A percentile compares a stretch with the other conserved stretches of the same genome.
Evolutionary conservation across 768 basidiomycete genomes (phyloP).

Genomic region (Russula sp.): DNA sequence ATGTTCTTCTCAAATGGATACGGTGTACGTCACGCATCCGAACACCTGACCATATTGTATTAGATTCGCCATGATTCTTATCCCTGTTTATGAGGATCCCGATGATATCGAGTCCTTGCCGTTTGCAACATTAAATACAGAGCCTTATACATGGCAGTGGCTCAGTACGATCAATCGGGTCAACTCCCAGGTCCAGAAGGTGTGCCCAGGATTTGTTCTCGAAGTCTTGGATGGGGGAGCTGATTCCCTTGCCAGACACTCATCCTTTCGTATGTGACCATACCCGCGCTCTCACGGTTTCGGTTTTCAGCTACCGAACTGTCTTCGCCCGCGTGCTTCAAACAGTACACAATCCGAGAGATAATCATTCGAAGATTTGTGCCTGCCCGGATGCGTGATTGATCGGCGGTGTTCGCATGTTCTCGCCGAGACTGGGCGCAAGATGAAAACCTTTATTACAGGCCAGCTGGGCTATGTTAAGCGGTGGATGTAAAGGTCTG

Average conservation of each 20-base stretch:
- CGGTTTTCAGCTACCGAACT: slow-evolving; percentile 45
- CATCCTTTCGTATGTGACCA: slow-evolving; percentile 85
- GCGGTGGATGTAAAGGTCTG: not conserved
- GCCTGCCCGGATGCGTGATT: slow-evolving; percentile 90
- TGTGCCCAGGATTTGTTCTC: slow-evolving; percentile 25
- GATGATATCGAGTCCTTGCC: slow-evolving; percentile 60
- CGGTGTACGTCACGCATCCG: not conserved
- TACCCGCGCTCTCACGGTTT: slow-evolving; percentile 60
- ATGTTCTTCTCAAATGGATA: slow-evolving; percentile 7
- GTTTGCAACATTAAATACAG: slow-evolving; percentile 54
- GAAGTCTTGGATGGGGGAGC: not conserved
- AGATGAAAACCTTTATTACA: too few species aligned
- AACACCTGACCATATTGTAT: not conserved
- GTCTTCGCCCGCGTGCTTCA: slow-evolving; percentile 64
- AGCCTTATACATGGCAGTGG: slow-evolving; percentile 89
- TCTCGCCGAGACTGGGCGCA: not conserved
- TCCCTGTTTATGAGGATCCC: slow-evolving; percentile 84
- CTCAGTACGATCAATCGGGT: slow-evolving; percentile 95
- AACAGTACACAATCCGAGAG: slow-evolving; percentile 76
- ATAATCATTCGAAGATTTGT: slow-evolving; percentile 80
- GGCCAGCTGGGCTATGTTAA: not conserved
- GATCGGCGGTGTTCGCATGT: slow-evolving; percentile 16
- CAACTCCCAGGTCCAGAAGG: slow-evolving; percentile 96
- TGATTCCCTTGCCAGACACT: slow-evolving; percentile 54
- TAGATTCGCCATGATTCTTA: slow-evolving; percentile 87